These are phyloP conservation scores for Candida tibetensis DNA, from an alignment of 805 yeast species.

Conservation along the genomic window DNA sequence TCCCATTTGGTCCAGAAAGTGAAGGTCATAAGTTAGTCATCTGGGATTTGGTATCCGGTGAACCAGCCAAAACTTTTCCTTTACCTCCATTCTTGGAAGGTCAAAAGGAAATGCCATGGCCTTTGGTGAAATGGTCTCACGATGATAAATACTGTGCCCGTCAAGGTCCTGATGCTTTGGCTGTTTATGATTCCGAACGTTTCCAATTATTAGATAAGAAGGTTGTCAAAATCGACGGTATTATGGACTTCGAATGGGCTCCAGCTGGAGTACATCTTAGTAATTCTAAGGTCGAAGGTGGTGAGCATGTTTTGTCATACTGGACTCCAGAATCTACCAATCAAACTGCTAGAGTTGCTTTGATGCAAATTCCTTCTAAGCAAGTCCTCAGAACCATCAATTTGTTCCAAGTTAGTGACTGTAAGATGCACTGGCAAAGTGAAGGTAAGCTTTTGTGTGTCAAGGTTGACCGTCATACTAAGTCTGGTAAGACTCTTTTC, in stretches of 20 bases:
- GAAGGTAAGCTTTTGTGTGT: slow-evolving; percentile 82
- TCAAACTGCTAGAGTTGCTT: slow-evolving; percentile 91
- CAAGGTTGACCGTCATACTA: slow-evolving; percentile 95
- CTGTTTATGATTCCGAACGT: slow-evolving; percentile 77
- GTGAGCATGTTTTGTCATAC: slow-evolving; percentile 73
- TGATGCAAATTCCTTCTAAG: slow-evolving; percentile 84
- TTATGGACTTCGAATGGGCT: slow-evolving; percentile 91
- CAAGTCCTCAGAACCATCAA: slow-evolving; percentile 85
- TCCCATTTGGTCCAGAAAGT: slow-evolving; percentile 82
- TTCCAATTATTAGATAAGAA: slow-evolving; percentile 86
- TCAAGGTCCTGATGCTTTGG: slow-evolving; percentile 87
- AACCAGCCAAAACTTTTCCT: slow-evolving; percentile 87
- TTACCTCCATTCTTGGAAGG: slow-evolving; percentile 70
- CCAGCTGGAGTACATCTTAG: slow-evolving; percentile 79
- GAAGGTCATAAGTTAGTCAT: slow-evolving; percentile 92
- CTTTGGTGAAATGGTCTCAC: slow-evolving; percentile 91
- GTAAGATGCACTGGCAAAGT: slow-evolving; percentile 91
- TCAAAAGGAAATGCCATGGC: slow-evolving; percentile 84
- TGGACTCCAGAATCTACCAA: slow-evolving; percentile 96
- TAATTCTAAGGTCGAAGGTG: slow-evolving; percentile 49
- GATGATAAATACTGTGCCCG: slow-evolving; percentile 95
- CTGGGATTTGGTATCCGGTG: slow-evolving; percentile 85
- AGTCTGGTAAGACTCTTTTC: slow-evolving; percentile 87
- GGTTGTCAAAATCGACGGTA: slow-evolving; percentile 75
- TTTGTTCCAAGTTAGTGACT: slow-evolving; percentile 90